A percentile compares a stretch with the other conserved stretches of the same genome.
Conservation (phyloP, 176 grass and related monocot genomes). For the Lolium perenne region DNA sequence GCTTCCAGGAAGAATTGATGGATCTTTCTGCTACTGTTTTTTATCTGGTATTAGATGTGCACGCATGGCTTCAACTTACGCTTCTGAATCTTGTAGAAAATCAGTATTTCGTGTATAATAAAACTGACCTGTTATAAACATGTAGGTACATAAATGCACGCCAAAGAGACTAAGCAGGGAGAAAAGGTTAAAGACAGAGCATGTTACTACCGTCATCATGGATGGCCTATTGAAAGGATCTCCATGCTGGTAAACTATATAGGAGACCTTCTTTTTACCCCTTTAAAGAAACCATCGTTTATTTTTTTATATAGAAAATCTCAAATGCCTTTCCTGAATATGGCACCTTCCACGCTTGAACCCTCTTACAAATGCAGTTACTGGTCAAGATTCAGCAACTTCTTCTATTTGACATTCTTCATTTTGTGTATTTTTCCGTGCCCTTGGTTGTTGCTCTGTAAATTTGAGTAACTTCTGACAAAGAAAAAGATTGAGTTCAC, state of each 20-base stretch:
- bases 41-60: constrained; percentile 69
- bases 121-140: constrained; percentile 30
- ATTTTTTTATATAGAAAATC: constrained; percentile 21
- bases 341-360: constrained; percentile 32
- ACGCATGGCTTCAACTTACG: neutral
- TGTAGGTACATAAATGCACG: constrained; percentile 71
- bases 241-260: constrained; percentile 66
- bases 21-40: constrained; percentile 80
- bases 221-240: constrained; percentile 78
- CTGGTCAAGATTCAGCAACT: constrained; percentile 20
- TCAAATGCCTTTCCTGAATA: constrained; percentile 23
- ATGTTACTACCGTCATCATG: constrained; percentile 54
- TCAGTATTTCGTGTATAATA: neutral
- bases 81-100: constrained; percentile 18
- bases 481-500: neutral
- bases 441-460: constrained; percentile 23
- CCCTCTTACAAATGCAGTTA: neutral
- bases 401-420: constrained; percentile 13
- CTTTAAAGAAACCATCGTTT: neutral
- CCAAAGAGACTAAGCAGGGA: constrained; percentile 47
- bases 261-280: constrained; percentile 28
- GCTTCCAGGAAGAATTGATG: constrained; percentile 77
- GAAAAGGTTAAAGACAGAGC: constrained; percentile 77
- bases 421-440: constrained; percentile 35
- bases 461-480: constrained; percentile 10